Conservation (phyloP, 768 basidiomycete species). For the Mycena latifolia region DNA sequence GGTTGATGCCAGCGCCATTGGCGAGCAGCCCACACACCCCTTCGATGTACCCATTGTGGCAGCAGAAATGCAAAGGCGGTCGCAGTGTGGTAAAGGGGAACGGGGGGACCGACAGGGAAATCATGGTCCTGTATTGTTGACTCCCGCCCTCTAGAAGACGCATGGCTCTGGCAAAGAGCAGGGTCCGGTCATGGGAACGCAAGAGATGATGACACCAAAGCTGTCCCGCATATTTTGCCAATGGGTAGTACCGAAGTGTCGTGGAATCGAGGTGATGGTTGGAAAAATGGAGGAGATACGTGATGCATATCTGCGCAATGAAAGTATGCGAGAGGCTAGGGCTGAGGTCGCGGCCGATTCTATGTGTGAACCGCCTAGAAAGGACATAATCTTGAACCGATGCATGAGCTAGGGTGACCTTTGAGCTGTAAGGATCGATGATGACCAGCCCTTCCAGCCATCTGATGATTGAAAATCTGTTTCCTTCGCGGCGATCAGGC, state of each 20-base stretch:
- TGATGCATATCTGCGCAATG: background rate
- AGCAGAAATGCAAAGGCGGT: background rate
- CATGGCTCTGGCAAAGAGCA: background rate
- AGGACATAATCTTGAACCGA: constrained; percentile 9
- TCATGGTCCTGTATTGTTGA: background rate
- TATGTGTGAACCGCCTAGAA: too few species aligned
- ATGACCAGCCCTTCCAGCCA: background rate
- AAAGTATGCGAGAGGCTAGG: background rate
- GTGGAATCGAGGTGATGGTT: background rate
- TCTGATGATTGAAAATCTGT: background rate
- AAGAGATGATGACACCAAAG: background rate
- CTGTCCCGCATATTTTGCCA: background rate
- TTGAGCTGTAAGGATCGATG: background rate
- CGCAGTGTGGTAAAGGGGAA: too few species aligned
- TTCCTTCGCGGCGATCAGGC: background rate
- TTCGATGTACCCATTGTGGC: too few species aligned
- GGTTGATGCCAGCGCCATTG: background rate
- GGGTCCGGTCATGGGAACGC: background rate
- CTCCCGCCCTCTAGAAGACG: background rate
- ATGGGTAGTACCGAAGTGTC: background rate
- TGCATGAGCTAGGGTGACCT: background rate
- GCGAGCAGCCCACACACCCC: background rate
- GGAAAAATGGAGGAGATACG: background rate
- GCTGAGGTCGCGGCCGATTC: background rate
- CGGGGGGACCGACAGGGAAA: too few species aligned